Percentiles rank a stretch among this genome's conserved stretches.
Conservation (phyloP, 352 stramenopile species). For the Phytophthora megakarya region DNA sequence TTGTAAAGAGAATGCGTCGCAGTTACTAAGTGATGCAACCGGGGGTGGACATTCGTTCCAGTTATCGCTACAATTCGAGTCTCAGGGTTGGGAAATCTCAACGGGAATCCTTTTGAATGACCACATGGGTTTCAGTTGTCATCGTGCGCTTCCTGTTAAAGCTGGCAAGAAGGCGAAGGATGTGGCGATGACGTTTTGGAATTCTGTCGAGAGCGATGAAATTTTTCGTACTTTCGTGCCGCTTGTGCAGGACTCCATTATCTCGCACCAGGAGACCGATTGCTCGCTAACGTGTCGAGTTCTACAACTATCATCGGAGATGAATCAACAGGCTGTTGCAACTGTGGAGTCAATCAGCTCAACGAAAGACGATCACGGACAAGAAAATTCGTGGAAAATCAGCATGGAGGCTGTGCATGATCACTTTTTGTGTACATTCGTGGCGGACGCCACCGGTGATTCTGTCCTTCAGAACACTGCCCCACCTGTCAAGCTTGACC, state of each 20-base stretch:
- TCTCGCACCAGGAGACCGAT: conserved; percentile 36
- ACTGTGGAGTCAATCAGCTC: conserved; percentile 52
- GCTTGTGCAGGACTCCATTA: conserved; percentile 51
- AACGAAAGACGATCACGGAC: conserved; percentile 16
- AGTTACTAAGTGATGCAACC: conserved; percentile 40
- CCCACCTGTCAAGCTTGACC: conserved; percentile 26
- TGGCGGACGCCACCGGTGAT: conserved; percentile 30
- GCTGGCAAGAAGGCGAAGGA: conserved; percentile 20
- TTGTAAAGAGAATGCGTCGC: conserved; percentile 40
- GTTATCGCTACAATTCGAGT: conserved; percentile 46
- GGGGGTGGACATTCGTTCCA: conserved; percentile 16
- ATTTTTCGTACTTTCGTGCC: conserved; percentile 67
- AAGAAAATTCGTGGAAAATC: conserved; percentile 49
- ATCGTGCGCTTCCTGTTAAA: conserved; percentile 35
- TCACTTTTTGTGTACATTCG: conserved; percentile 54
- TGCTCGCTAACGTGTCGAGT: conserved; percentile 42
- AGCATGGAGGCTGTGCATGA: conserved; percentile 59
- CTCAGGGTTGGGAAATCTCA: conserved; percentile 53
- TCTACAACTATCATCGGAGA: conserved; percentile 38
- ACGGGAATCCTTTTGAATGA: conserved; percentile 44
- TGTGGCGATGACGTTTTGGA: conserved; percentile 55
- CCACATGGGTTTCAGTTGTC: conserved; percentile 52
- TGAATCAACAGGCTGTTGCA: conserved; percentile 34
- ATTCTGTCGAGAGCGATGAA: conserved; percentile 58
- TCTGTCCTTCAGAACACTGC: conserved; percentile 20